Percentiles rank a stretch among this genome's conserved stretches.
Evolutionary conservation across 2,329 filamentous ascomycete species (phyloP).

Genomic region (Stachybotrys elegans): DNA sequence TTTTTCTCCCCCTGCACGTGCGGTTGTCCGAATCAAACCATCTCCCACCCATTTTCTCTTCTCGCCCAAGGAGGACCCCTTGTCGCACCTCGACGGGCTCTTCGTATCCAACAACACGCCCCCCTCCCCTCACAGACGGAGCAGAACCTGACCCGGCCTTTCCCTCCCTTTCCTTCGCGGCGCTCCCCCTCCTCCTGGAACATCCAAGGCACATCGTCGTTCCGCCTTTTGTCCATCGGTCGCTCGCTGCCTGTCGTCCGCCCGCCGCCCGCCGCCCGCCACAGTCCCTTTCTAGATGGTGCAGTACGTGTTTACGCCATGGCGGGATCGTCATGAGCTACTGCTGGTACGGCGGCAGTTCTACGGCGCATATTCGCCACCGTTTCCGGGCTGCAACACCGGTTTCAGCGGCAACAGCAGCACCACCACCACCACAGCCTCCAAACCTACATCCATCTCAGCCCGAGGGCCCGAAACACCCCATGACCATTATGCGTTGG

Average conservation of each 20-base stretch:
- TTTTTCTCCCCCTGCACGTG: background rate
- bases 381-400: constrained; percentile 4
- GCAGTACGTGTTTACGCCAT: constrained; percentile 69
- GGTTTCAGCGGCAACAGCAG: constrained; percentile 7
- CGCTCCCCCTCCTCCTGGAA: no score
- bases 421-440: constrained; percentile 3
- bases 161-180: background rate
- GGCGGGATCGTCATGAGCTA: constrained; percentile 63
- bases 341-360: constrained; percentile 60
- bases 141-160: background rate
- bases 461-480: constrained; percentile 3
- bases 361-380: constrained; percentile 34
- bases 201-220: background rate
- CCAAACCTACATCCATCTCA: no score
- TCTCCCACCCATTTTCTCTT: no score
- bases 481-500: background rate
- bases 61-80: background rate
- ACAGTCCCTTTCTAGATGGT: constrained; percentile 42
- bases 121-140: background rate
- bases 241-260: no score
- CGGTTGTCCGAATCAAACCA: background rate
- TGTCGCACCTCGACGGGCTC: background rate
- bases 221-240: no score
- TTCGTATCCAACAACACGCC: background rate
- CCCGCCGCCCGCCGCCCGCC: background rate